Evolutionary conservation across 768 basidiomycete genomes (phyloP).

Genomic region (Leccinum boreale): DNA sequence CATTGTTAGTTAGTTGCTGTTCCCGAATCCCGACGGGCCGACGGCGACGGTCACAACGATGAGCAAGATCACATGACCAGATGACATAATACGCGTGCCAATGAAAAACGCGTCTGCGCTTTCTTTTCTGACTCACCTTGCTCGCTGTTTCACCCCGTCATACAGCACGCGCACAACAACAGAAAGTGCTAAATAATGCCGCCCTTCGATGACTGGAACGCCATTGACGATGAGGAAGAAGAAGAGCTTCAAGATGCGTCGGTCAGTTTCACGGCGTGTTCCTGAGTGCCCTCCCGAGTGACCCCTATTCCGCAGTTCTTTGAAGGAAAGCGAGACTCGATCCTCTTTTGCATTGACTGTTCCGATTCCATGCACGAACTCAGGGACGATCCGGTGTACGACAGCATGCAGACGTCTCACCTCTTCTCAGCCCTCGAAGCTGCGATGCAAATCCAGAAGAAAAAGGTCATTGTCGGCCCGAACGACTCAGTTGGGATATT

Average conservation of each 20-base stretch:
- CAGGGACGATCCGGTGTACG: constrained; percentile 59
- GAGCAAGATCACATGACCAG: constrained; percentile 13
- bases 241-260: constrained; percentile 74
- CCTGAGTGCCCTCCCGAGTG: not conserved
- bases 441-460: constrained; percentile 84
- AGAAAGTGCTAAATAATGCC: constrained; percentile 41
- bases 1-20: not conserved
- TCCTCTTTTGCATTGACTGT: constrained; percentile 95
- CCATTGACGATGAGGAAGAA: constrained; percentile 75
- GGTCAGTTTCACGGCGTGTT: constrained; percentile 35
- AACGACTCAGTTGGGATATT: constrained; percentile 88
- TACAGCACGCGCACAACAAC: not conserved
- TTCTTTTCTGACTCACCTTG: constrained; percentile 3
- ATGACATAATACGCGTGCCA: constrained; percentile 27
- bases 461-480: constrained; percentile 85
- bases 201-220: constrained; percentile 79
- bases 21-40: no score
- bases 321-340: constrained; percentile 78
- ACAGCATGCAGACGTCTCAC: constrained; percentile 70
- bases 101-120: not conserved
- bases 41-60: no score
- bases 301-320: constrained; percentile 44
- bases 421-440: constrained; percentile 77
- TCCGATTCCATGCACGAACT: constrained; percentile 84
- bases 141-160: not conserved